These are phyloP conservation scores for Myxozyma melibiosi DNA, from an alignment of 805 yeast genomes.

Conservation along the genomic window DNA sequence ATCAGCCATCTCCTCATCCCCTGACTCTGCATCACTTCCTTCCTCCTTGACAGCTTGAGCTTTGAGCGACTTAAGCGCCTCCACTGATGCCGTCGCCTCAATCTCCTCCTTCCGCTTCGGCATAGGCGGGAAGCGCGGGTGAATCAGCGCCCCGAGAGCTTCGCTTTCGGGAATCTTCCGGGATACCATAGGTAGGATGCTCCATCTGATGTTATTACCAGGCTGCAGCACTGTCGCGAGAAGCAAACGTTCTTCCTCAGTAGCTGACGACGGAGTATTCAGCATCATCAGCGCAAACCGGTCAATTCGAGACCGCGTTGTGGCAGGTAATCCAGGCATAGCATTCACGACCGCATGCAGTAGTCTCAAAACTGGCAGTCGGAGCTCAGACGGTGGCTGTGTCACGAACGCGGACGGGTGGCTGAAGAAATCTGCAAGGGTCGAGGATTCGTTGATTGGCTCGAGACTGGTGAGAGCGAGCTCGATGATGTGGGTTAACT, in stretches of 20 bases:
- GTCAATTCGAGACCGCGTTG: constrained; percentile 26
- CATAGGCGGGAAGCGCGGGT: constrained; percentile 31
- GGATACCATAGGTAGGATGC: constrained; percentile 26
- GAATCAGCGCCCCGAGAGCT: constrained; percentile 14
- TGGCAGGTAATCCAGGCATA: constrained; percentile 24
- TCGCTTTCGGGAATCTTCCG: constrained; percentile 13
- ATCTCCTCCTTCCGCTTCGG: constrained; percentile 23
- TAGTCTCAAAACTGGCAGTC: constrained; percentile 1
- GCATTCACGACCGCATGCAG: constrained; percentile 16
- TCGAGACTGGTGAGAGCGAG: constrained; percentile 15
- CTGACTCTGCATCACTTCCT: constrained; percentile 43
- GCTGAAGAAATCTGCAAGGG: constrained; percentile 24
- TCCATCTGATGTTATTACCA: constrained; percentile 24
- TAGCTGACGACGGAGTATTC: background rate
- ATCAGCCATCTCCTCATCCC: constrained; percentile 32
- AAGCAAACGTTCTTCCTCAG: constrained; percentile 11
- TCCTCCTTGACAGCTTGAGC: constrained; percentile 19
- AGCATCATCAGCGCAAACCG: constrained; percentile 7
- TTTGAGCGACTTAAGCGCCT: constrained; percentile 1
- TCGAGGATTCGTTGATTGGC: constrained; percentile 3
- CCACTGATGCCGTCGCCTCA: constrained; percentile 5
- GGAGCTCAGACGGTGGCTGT: constrained; percentile 1
- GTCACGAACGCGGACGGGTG: constrained; percentile 16
- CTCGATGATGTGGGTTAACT: constrained; percentile 16
- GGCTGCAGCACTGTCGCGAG: constrained; percentile 26